phyloP scores from a whole-genome alignment of 257 asterid species.

The Cinchona pubescens region DNA sequence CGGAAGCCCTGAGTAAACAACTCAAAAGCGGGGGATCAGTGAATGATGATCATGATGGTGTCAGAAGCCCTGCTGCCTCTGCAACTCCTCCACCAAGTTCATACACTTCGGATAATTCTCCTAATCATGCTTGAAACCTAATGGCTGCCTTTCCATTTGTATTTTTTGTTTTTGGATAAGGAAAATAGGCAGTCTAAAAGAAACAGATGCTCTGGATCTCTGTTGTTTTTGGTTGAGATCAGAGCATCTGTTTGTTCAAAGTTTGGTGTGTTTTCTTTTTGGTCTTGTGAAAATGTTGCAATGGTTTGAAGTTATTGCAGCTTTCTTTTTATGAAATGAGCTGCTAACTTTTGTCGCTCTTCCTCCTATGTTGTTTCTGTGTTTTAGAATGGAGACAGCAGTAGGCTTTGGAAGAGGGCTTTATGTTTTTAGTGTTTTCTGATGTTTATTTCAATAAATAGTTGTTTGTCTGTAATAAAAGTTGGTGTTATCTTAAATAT shows the following conservation, averaged over 20 bases:
- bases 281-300: not conserved
- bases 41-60: conserved; percentile 13
- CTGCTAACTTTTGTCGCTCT: conserved; percentile 4
- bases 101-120: conserved; percentile 14
- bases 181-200: not conserved
- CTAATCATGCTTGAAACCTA: conserved; percentile 11
- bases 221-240: no score
- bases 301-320: conserved; percentile 4
- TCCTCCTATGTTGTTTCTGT: conserved; percentile 3
- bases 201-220: conserved; percentile 3
- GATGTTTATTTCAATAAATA: not conserved
- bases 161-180: conserved; percentile 7
- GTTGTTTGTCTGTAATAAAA: not conserved
- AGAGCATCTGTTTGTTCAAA: not conserved
- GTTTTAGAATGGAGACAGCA: conserved; percentile 11
- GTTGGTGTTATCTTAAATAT: not conserved
- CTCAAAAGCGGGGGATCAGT: conserved; percentile 15
- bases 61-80: conserved; percentile 20
- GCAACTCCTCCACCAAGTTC: conserved; percentile 31
- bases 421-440: not conserved
- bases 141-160: conserved; percentile 11
- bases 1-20: conserved; percentile 20
- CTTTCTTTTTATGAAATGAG: conserved; percentile 12
- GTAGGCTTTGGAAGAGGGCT: conserved; percentile 2
- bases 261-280: not conserved